Evolutionary conservation across 2,329 filamentous ascomycete genomes (phyloP), one percentile per base, ranked within the genome.

Genomic region (Zelopaecilomyces penicillatus): DNA sequence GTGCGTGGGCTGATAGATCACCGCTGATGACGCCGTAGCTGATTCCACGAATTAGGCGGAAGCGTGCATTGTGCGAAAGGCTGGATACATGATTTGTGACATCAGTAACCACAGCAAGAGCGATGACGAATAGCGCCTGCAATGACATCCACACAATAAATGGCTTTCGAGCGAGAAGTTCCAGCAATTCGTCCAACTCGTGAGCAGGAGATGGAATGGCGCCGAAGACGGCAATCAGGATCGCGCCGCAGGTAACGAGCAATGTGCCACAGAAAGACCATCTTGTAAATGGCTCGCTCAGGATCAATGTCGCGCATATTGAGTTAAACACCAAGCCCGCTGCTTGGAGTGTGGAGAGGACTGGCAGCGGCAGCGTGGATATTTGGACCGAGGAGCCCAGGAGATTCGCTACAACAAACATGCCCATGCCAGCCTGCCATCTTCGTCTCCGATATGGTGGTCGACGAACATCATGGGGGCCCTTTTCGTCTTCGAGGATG

Each of bases 241-340:
- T 72, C n/a, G 93, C 93, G 43, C 93, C 93, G 26, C 73, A 74
- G 51, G 87, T 91, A 36, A 97, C 93, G 41, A 98, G 78, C 42
- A 93, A 57, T 2, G 93, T 98, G 33, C 93, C 93, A 57, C 87
- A 78, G 33, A 95, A 74, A n/a, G 91, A 96, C 76, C 89, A 94
- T 62, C 78, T 80, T 42, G 93, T 97, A 66, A 97, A 98, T 4
- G 90, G 87, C 66, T 98, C 91, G 58, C 85, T 83, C 39, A 98
- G 77, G 57, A 97, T 87, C 46, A 97, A 70, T 37, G 89, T 94
- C 50, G 93, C 93, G 74, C 94, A 95, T 65, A 97, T 88, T 46
- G 91, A 95, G 71, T 98, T 98, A 75, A 98, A 98, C 50, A 98
- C 93, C 44, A 98, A 76, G 37, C 93, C 93, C 4, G 91, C 95